Evolutionary conservation across 495 filamentous ascomycete genomes (phyloP), one percentile per base, ranked within the genome.

Genomic region (Podospora pseudocomata): DNA sequence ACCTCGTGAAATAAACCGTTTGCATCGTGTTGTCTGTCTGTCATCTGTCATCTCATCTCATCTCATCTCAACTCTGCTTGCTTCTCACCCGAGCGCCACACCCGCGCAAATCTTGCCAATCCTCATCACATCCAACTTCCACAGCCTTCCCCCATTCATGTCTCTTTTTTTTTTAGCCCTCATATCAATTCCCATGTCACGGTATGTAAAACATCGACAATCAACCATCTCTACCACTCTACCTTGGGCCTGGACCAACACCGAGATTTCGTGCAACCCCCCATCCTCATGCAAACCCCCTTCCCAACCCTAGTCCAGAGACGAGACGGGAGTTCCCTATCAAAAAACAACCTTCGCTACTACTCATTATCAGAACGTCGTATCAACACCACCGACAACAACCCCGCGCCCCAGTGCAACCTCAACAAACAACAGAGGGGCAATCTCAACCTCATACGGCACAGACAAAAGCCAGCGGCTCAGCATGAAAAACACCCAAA

Each of bases 241-340:
- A 32, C 30, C 39, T 0, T 1, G 39, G 39, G 39, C 6, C 39
- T 49, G 39, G 0, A 49, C 39, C 39, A 49, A 49, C 9, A 49
- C 6, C 39, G 39, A 49, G 39, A 49, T 49, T 49, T 49, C 39
- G 39, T 16, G 39, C 39, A 49, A 49, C 39, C 39, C 39, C 39
- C 39, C 39, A 49, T 49, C 39, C 39, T 49, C 39, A 49, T 49
- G 39, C 39, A 49, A 49, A 49, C 39, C 13, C 39, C 13, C 15
- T 13, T 9, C 39, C 3, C 9, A 49, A 49, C 13, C 5, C 16
- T 62, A 5, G 26, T 11, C 34, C 16, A 4, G 30, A 32, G 59
- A 27, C 23, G 59, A 61, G 28, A 26, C 61, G 61, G 61, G 61
- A 63, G 32, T 34, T 63, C 18, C 61, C 61, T 63, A 63, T 63